Base-by-base conservation (phyloP, 306 rosid genomes). In the Corylus heterophylla region DNA sequence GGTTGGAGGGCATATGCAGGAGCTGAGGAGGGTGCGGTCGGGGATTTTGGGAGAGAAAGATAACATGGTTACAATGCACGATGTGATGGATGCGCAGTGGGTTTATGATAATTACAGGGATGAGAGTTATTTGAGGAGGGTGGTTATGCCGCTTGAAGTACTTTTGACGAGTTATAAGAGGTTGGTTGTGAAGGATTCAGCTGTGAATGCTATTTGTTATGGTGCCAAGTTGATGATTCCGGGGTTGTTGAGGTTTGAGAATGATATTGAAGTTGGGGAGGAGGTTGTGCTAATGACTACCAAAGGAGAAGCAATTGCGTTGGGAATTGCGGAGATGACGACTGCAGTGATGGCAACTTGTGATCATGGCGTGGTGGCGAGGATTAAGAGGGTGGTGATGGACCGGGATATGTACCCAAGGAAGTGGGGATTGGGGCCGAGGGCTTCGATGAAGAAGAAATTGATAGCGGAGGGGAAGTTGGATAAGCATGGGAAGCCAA, bases 51-150 rank as follows among this genome's bases (percentile, higher is more conserved):
- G 98, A 1, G 97, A 93, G 89, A 93, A 88, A 66, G 94, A 93
- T 83, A 93, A 93, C 62, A 91, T 93, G 98, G 97, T 93, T 3
- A 78, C 90, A 7, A 91, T 93, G 98, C 98, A 91, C 39, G 98
- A 93, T 87, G 98, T 93, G 1, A 79, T 93, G 87, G 98, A 93
- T 90, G 98, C 93, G 27, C 94, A 91, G 75, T 91, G 94, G 94
- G 86, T 80, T 55, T 81, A 88, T 80, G 97, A 93, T 82, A 91
- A 89, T 72, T 78, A 71, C 9, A 81, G 91, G 64, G 94, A 90
- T 81, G 96, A 90, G 89, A 86, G 22, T 80, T 93, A 93, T 77
- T 63, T 93, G 85, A 88, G 98, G 81, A 87, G 98, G 83, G 94
- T 84, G 69, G 84, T 93, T 70, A 92, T 92, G 97, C 97, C 97